phyloP scores from a whole-genome alignment of 306 rosid genomes.

The Lithocarpus polystachyus region DNA sequence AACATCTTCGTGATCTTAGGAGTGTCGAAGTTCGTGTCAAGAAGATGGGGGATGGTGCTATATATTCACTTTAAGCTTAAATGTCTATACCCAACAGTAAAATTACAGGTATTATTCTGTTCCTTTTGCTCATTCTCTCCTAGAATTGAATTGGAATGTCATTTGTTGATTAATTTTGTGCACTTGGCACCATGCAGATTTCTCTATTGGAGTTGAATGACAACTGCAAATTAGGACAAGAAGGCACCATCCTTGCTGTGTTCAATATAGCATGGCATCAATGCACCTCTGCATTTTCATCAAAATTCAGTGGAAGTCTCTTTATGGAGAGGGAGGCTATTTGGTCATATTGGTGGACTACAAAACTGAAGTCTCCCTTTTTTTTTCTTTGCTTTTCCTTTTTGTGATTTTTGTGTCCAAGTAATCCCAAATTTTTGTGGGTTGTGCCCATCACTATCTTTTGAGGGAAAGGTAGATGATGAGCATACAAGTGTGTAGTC shows the following conservation, averaged over 20 bases:
- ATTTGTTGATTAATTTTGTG: conserved; percentile 5
- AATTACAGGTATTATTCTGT: conserved; percentile 35
- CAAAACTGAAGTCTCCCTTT: conserved; percentile 38
- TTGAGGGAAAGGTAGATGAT: conserved; percentile 52
- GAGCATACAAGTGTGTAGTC: conserved; percentile 46
- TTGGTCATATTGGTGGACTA: conserved; percentile 44
- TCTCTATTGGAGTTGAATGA: conserved; percentile 28
- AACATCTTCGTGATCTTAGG: conserved; percentile 92
- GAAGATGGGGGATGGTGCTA: conserved; percentile 44
- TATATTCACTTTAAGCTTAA: conserved; percentile 30
- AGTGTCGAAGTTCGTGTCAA: conserved; percentile 64
- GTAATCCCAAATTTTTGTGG: conserved; percentile 68
- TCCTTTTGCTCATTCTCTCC: background rate
- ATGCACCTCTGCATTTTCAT: conserved; percentile 37
- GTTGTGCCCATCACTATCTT: conserved; percentile 51
- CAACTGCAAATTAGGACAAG: conserved; percentile 30
- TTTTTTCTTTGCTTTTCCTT: background rate
- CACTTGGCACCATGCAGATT: conserved; percentile 33
- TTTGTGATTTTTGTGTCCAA: conserved; percentile 34
- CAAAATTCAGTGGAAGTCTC: conserved; percentile 41
- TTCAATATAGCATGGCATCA: conserved; percentile 19
- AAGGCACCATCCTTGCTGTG: conserved; percentile 23
- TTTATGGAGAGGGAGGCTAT: conserved; percentile 58
- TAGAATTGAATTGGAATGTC: background rate
- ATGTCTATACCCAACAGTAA: conserved; percentile 5